Conservation (phyloP, 495 filamentous ascomycete genomes). For the Penicillium canescens region DNA sequence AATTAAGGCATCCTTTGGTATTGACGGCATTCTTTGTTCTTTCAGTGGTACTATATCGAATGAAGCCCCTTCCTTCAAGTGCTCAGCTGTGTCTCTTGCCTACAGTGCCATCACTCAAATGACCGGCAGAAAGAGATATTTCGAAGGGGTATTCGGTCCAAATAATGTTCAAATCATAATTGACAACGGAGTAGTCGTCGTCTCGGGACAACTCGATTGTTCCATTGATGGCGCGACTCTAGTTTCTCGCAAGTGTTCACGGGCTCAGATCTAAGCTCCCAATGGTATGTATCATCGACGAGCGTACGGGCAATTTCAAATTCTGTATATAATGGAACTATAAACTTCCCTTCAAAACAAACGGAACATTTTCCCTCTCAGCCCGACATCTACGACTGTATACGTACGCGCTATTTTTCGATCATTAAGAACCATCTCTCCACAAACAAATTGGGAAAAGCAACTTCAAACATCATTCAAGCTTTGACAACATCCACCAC, state of each 20-base stretch:
- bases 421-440: too few species aligned
- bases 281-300: background rate
- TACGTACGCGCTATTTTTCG: too few species aligned
- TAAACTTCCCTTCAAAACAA: too few species aligned
- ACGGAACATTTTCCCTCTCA: too few species aligned
- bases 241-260: slow-evolving; percentile 5
- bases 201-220: slow-evolving; percentile 5
- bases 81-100: slow-evolving; percentile 7
- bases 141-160: slow-evolving; percentile 4
- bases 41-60: slow-evolving; percentile 4
- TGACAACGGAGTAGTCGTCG: slow-evolving; percentile 1
- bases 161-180: slow-evolving; percentile 2
- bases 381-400: too few species aligned
- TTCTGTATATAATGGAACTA: too few species aligned
- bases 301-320: too few species aligned
- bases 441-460: too few species aligned
- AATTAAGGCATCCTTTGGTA: slow-evolving; percentile 2
- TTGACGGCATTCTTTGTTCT: slow-evolving; percentile 4
- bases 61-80: slow-evolving; percentile 1
- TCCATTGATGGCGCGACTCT: background rate
- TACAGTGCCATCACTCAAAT: slow-evolving; percentile 1
- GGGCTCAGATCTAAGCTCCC: slow-evolving; percentile 1
- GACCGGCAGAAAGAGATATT: slow-evolving; percentile 2
- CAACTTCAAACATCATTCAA: too few species aligned
- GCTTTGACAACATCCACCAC: too few species aligned